Percentiles rank a stretch among this genome's conserved stretches.
Evolutionary conservation across 768 basidiomycete genomes (phyloP).

Genomic region (Trametes cinnabarina): DNA sequence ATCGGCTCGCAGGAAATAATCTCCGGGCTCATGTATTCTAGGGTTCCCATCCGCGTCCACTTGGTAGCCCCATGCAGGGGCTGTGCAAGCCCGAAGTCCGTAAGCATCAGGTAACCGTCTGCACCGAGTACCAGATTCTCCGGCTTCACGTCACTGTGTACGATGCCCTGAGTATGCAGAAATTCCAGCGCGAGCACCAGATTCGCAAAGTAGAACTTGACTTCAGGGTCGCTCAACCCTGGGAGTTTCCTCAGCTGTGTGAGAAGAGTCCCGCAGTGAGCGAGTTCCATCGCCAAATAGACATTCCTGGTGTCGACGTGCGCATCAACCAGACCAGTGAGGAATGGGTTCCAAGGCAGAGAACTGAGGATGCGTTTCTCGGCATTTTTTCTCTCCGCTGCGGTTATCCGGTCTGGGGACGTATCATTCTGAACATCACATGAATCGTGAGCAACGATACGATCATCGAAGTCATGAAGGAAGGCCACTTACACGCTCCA

Average conservation of each 20-base stretch:
- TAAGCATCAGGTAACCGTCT: constrained; percentile 54
- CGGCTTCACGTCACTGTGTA: constrained; percentile 58
- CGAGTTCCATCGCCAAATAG: constrained; percentile 52
- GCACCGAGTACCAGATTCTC: constrained; percentile 54
- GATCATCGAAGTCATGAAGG: neutral
- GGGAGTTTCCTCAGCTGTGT: constrained; percentile 31
- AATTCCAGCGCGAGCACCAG: constrained; percentile 49
- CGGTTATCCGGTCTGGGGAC: neutral
- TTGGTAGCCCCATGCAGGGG: constrained; percentile 19
- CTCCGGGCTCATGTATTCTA: constrained; percentile 53
- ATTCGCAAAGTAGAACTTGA: constrained; percentile 56
- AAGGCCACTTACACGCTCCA: constrained; percentile 28
- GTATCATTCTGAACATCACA: constrained; percentile 3
- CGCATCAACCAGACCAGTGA: constrained; percentile 43
- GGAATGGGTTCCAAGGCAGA: constrained; percentile 55
- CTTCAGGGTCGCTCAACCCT: constrained; percentile 33
- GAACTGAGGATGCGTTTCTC: constrained; percentile 43
- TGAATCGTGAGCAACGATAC: neutral
- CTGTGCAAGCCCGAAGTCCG: constrained; percentile 48
- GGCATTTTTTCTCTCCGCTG: constrained; percentile 22
- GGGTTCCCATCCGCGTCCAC: constrained; percentile 44
- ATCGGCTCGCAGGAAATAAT: constrained; percentile 10
- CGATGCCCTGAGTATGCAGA: constrained; percentile 42
- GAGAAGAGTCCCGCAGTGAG: constrained; percentile 44
- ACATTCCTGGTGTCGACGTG: constrained; percentile 48